Conservation (phyloP, 768 basidiomycete genomes). For the Rhodotorula graminis region DNA sequence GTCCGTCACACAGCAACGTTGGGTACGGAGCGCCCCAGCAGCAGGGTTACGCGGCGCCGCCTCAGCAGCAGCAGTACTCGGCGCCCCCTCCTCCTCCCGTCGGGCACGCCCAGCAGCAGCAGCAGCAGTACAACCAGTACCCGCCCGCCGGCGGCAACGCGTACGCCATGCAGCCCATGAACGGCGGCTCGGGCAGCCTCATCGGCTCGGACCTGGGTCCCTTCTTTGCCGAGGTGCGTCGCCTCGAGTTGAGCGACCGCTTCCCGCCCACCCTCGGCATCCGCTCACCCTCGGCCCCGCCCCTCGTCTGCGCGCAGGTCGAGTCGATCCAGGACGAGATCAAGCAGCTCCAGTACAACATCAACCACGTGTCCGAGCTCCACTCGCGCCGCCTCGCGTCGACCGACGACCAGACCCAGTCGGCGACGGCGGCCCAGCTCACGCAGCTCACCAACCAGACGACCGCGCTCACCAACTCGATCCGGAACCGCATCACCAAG, state of each 20-base stretch:
- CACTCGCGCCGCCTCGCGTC: conserved; percentile 46
- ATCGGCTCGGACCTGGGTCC: conserved; percentile 22
- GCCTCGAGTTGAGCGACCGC: background rate
- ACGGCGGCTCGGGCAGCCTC: conserved; percentile 16
- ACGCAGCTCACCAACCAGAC: conserved; percentile 40
- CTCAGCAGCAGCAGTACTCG: background rate
- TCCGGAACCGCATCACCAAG: conserved; percentile 49
- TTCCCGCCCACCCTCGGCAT: background rate
- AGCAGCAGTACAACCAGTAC: background rate
- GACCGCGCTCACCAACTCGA: conserved; percentile 46
- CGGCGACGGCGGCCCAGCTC: conserved; percentile 36
- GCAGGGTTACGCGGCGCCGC: conserved; percentile 2
- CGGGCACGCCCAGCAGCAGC: background rate
- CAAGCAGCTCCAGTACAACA: conserved; percentile 38
- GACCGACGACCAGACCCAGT: conserved; percentile 40
- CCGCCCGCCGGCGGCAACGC: background rate
- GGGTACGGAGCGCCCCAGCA: conserved; percentile 20
- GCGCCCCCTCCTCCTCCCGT: background rate
- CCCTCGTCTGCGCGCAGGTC: conserved; percentile 22
- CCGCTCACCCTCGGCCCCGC: background rate
- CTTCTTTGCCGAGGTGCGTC: conserved; percentile 39
- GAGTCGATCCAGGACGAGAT: conserved; percentile 38
- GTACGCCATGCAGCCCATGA: conserved; percentile 34
- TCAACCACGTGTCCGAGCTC: conserved; percentile 44
- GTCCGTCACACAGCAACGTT: background rate